Evolutionary conservation across 805 yeast species (phyloP).

Genomic region (Kazachstania psychrophila): DNA sequence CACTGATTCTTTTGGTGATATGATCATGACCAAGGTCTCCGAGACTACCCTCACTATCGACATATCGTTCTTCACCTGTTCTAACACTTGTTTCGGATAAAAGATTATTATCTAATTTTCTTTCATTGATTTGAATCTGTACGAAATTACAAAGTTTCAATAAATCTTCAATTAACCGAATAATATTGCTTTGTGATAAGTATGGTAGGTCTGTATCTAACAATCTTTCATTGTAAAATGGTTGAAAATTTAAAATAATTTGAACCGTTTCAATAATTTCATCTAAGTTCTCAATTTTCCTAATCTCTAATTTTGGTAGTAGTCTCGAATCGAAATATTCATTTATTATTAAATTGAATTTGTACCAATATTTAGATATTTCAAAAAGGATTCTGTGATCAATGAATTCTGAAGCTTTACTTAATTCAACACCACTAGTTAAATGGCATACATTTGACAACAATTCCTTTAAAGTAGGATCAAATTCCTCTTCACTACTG

Average conservation of each 20-base stretch:
- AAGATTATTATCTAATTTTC: conserved; percentile 1
- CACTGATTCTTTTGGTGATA: neutral
- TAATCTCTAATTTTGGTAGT: neutral
- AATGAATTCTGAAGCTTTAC: neutral
- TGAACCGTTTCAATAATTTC: neutral
- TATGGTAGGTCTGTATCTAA: neutral
- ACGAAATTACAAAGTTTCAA: neutral
- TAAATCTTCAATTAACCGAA: neutral
- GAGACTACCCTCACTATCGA: neutral
- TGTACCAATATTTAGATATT: conserved; percentile 14
- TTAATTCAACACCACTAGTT: neutral
- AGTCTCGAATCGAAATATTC: conserved; percentile 2
- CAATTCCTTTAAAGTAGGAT: neutral
- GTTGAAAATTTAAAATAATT: conserved; percentile 5
- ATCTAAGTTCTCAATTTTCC: neutral
- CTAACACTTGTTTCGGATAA: neutral
- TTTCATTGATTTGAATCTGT: conserved; percentile 1
- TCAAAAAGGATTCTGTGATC: neutral
- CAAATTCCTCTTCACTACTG: neutral
- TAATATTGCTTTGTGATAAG: neutral
- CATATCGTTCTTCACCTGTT: conserved; percentile 8
- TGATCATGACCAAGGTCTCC: neutral
- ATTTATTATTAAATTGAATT: conserved; percentile 5
- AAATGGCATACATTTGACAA: neutral
- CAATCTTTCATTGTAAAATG: conserved; percentile 5